Evolutionary conservation across 192 early-diverging fungal genomes (phyloP).

Genomic region (Podila epigama): DNA sequence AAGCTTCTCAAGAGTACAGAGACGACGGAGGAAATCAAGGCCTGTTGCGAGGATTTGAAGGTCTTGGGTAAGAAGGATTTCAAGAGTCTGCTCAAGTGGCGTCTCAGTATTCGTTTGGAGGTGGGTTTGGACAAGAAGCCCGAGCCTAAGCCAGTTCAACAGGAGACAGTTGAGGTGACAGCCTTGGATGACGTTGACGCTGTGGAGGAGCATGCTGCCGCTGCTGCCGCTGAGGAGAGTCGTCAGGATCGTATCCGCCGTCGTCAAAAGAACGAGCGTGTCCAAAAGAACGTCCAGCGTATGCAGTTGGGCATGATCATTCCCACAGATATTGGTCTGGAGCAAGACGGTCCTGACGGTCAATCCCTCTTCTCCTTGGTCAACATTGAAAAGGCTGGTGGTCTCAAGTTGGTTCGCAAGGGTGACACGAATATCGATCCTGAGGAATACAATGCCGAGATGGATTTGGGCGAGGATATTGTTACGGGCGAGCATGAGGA

Average conservation of each 20-base stretch:
- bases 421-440: constrained; percentile 60
- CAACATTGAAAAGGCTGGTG: constrained; percentile 58
- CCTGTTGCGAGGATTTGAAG: constrained; percentile 86
- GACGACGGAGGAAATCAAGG: constrained; percentile 84
- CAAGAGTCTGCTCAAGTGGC: constrained; percentile 90
- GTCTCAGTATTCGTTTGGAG: constrained; percentile 72
- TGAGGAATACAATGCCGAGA: constrained; percentile 46
- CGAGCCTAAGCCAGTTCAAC: constrained; percentile 52
- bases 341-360: constrained; percentile 61
- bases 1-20: constrained; percentile 52
- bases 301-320: constrained; percentile 86
- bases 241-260: constrained; percentile 56
- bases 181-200: constrained; percentile 65
- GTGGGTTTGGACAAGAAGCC: constrained; percentile 59
- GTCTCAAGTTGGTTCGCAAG: constrained; percentile 58
- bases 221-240: constrained; percentile 40
- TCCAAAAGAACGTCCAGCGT: constrained; percentile 70
- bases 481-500: constrained; percentile 47
- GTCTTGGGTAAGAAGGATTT: constrained; percentile 96
- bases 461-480: constrained; percentile 55
- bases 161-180: constrained; percentile 48
- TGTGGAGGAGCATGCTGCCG: constrained; percentile 55
- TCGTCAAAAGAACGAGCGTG: constrained; percentile 73
- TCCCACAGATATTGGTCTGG: constrained; percentile 77
- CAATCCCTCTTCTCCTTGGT: constrained; percentile 66